Evolutionary conservation across 2,329 filamentous ascomycete genomes (phyloP).

Genomic region (Dichotomopilus funicola): DNA sequence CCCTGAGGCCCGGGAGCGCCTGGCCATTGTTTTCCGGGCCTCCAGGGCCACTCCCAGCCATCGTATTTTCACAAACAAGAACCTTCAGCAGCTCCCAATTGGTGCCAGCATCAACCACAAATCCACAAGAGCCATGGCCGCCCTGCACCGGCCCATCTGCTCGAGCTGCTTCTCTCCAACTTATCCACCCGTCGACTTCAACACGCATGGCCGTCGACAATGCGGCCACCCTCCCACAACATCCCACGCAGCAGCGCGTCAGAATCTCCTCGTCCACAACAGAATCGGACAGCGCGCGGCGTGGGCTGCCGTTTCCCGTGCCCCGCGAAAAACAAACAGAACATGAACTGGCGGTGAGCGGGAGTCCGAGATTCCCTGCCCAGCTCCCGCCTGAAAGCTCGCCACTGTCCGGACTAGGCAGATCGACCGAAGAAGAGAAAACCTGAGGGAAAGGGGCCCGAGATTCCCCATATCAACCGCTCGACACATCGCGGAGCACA

Average conservation of each 20-base stretch:
- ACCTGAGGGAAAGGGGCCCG: no score
- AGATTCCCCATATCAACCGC: not conserved
- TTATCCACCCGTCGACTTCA: not conserved
- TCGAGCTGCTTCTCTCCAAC: not conserved
- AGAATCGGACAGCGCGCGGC: conserved; percentile 8
- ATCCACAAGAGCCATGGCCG: no score
- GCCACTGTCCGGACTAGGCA: no score
- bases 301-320: conserved; percentile 5
- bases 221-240: conserved; percentile 25
- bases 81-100: not conserved
- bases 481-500: not conserved
- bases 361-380: not conserved
- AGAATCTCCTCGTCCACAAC: conserved; percentile 13
- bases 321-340: conserved; percentile 10
- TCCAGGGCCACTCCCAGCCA: conserved; percentile 20
- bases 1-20: not conserved
- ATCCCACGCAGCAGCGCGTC: conserved; percentile 4
- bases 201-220: conserved; percentile 21
- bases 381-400: not conserved
- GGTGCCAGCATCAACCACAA: not conserved
- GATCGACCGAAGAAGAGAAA: no score
- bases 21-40: not conserved
- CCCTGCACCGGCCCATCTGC: no score
- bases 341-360: conserved; percentile 24
- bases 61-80: conserved; percentile 17